These are phyloP conservation scores for Neurospora sp. DNA, from an alignment of 495 filamentous ascomycete genomes.

Conservation along the genomic window DNA sequence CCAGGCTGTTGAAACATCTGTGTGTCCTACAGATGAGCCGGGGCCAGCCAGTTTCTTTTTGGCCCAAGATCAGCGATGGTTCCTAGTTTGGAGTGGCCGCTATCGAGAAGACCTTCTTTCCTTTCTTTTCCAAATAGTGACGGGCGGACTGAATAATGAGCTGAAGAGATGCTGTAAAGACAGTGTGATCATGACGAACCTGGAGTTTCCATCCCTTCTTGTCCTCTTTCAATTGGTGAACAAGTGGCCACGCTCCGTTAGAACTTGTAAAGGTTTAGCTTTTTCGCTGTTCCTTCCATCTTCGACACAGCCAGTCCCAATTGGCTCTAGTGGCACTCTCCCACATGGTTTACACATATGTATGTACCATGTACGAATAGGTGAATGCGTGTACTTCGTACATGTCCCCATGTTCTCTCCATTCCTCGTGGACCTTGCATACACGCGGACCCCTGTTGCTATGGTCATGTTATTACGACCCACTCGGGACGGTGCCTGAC, in stretches of 20 bases:
- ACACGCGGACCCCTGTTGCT: slow-evolving; percentile 14
- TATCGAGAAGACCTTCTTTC: neutral
- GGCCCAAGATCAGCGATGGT: neutral
- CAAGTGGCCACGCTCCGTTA: neutral
- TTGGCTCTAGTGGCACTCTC: neutral
- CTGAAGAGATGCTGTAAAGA: neutral
- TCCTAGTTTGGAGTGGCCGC: neutral
- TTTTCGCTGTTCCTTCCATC: neutral
- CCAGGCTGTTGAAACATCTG: slow-evolving; percentile 7
- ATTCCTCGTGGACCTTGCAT: slow-evolving; percentile 10
- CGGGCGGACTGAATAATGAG: neutral
- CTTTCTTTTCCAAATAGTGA: neutral
- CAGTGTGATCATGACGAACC: neutral
- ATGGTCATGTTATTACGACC: slow-evolving; percentile 18
- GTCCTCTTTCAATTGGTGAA: neutral
- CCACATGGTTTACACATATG: neutral
- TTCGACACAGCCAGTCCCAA: neutral
- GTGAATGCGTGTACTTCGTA: neutral
- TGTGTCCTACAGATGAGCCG: neutral
- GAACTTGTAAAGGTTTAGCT: neutral
- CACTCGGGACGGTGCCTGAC: slow-evolving; percentile 4
- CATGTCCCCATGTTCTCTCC: neutral
- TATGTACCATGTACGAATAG: neutral
- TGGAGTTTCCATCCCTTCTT: neutral
- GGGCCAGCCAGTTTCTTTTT: neutral